phyloP scores from a whole-genome alignment of 2,329 filamentous ascomycete species.

The Venturia asperata region DNA sequence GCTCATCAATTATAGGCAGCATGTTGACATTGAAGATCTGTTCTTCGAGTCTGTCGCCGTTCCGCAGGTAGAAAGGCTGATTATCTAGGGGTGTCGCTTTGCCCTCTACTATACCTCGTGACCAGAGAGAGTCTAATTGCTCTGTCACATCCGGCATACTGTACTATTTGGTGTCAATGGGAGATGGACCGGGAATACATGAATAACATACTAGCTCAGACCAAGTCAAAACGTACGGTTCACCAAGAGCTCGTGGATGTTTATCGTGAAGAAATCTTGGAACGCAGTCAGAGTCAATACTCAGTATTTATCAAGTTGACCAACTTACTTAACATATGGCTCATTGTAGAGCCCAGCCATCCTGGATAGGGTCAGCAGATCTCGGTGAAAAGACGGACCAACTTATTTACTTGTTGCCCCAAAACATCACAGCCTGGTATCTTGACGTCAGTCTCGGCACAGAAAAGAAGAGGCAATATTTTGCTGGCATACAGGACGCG shows the following conservation, averaged over 20 bases:
- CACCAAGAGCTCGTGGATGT: slow-evolving; percentile 14
- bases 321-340: slow-evolving; percentile 35
- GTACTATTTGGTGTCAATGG: neutral
- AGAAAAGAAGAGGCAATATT: neutral
- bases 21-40: slow-evolving; percentile 41
- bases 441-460: neutral
- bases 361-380: neutral
- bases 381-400: neutral
- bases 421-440: slow-evolving; percentile 57
- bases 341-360: slow-evolving; percentile 53
- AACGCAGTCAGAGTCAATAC: neutral
- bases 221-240: slow-evolving; percentile 15
- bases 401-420: slow-evolving; percentile 46
- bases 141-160: slow-evolving; percentile 13
- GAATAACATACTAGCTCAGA: neutral
- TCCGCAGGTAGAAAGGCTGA: slow-evolving; percentile 10
- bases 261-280: slow-evolving; percentile 15
- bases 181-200: neutral
- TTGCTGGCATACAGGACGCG: slow-evolving; percentile 36
- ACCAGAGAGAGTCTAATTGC: slow-evolving; percentile 12
- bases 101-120: neutral
- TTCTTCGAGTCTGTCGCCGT: slow-evolving; percentile 32
- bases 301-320: neutral
- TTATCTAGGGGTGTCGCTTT: neutral
- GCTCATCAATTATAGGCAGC: slow-evolving; percentile 17